phyloP scores from a whole-genome alignment of 306 rosid species.

The Vicia villosa region DNA sequence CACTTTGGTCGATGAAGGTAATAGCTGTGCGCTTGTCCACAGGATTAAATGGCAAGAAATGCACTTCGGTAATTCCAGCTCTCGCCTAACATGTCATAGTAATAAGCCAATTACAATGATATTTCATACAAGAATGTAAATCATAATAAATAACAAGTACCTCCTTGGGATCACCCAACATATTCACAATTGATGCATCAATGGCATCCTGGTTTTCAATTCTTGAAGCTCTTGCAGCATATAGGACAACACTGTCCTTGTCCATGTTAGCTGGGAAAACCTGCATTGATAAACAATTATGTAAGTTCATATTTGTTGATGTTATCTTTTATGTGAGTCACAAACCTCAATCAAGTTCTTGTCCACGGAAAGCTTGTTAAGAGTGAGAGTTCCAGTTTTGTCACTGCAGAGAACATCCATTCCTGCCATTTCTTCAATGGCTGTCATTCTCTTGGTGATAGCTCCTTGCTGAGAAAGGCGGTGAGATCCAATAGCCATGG shows the following conservation, averaged over 20 bases:
- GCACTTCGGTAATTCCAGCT: constrained; percentile 82
- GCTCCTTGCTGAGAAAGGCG: constrained; percentile 83
- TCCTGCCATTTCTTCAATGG: constrained; percentile 94
- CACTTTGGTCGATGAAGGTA: constrained; percentile 65
- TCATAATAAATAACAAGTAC: constrained; percentile 36
- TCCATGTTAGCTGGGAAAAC: constrained; percentile 57
- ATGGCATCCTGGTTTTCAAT: constrained; percentile 83
- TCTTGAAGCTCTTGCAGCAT: constrained; percentile 76
- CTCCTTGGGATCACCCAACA: constrained; percentile 81
- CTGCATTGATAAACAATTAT: constrained; percentile 36
- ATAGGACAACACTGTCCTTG: constrained; percentile 55
- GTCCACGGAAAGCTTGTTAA: constrained; percentile 80
- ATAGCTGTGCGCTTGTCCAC: constrained; percentile 90
- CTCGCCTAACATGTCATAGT: constrained; percentile 60
- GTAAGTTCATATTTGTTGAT: not conserved
- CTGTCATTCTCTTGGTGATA: constrained; percentile 93
- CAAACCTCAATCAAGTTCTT: constrained; percentile 72
- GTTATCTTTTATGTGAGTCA: not conserved
- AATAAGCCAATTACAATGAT: not conserved
- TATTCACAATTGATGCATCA: constrained; percentile 77
- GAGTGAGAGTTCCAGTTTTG: constrained; percentile 91
- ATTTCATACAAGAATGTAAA: not conserved
- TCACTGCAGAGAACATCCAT: constrained; percentile 89
- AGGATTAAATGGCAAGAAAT: constrained; percentile 86
- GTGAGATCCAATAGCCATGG: constrained; percentile 94